Percentiles rank a stretch among this genome's conserved stretches.
These are phyloP conservation scores for Argentina anserina DNA, from an alignment of 306 rosid genomes.

Conservation along the genomic window DNA sequence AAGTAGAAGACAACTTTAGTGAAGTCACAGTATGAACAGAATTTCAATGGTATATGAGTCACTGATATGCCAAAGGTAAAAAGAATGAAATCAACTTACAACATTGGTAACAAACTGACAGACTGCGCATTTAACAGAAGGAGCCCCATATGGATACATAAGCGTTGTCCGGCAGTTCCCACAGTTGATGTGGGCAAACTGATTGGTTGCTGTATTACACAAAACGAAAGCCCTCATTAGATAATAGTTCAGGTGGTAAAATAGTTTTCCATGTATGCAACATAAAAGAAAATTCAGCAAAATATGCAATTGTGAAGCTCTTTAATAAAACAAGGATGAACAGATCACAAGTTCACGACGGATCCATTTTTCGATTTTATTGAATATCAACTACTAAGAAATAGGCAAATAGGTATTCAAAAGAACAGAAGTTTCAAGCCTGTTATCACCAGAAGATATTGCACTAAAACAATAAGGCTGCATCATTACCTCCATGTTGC, in stretches of 20 bases:
- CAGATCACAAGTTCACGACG: not conserved
- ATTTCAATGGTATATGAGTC: not conserved
- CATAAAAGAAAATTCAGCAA: not conserved
- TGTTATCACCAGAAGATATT: not conserved
- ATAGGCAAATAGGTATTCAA: not conserved
- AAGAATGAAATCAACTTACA: constrained; percentile 50
- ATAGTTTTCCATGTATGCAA: not conserved
- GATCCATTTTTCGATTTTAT: not conserved
- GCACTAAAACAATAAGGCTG: not conserved
- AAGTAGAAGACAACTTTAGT: not conserved
- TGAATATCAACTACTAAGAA: not conserved
- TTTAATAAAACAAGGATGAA: not conserved
- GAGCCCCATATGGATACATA: constrained; percentile 94
- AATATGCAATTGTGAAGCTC: not conserved
- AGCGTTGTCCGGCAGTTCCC: constrained; percentile 91
- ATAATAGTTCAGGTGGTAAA: constrained; percentile 19
- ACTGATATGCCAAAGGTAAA: not conserved
- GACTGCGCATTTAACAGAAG: constrained; percentile 95
- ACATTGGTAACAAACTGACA: constrained; percentile 84
- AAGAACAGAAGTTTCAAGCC: not conserved
- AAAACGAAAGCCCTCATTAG: constrained; percentile 29
- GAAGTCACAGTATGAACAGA: not conserved
- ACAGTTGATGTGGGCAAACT: constrained; percentile 78
- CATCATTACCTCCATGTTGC: constrained; percentile 4
- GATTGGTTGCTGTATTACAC: constrained; percentile 51